These are phyloP conservation scores for Salvia miltiorrhiza DNA, from an alignment of 257 asterid genomes.

Conservation along the genomic window DNA sequence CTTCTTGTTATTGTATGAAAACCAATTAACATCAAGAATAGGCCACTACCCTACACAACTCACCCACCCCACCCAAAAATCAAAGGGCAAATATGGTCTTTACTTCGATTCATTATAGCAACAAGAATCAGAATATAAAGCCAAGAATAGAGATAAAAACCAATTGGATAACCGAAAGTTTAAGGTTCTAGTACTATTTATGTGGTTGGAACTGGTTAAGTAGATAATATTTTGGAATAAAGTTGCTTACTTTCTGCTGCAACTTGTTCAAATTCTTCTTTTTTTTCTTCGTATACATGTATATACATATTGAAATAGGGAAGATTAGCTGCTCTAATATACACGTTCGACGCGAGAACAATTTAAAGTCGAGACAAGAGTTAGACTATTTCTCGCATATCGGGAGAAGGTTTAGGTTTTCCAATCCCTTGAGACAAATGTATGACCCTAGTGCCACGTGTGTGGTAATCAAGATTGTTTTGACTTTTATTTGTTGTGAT, in stretches of 20 bases:
- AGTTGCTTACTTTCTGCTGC: conserved; percentile 22
- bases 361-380: not conserved
- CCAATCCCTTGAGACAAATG: not conserved
- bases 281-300: not conserved
- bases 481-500: conserved; percentile 1
- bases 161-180: conserved; percentile 30
- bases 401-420: not conserved
- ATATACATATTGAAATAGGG: not conserved
- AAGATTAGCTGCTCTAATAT: not conserved
- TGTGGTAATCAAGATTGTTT: not conserved
- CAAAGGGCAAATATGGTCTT: conserved; percentile 1
- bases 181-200: conserved; percentile 18
- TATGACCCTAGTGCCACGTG: not conserved
- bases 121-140: conserved; percentile 26
- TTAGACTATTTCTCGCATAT: not conserved
- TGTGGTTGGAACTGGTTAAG: conserved; percentile 25
- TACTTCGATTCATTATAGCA: conserved; percentile 23
- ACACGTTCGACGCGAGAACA: not conserved
- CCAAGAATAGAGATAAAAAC: conserved; percentile 26
- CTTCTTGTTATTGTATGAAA: not conserved
- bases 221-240: conserved; percentile 21
- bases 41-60: not conserved
- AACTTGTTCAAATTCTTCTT: conserved; percentile 21
- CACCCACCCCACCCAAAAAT: not conserved
- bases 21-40: not conserved